phyloP scores from a whole-genome alignment of 179 eudicot species.

The Actinidia chinensis region DNA sequence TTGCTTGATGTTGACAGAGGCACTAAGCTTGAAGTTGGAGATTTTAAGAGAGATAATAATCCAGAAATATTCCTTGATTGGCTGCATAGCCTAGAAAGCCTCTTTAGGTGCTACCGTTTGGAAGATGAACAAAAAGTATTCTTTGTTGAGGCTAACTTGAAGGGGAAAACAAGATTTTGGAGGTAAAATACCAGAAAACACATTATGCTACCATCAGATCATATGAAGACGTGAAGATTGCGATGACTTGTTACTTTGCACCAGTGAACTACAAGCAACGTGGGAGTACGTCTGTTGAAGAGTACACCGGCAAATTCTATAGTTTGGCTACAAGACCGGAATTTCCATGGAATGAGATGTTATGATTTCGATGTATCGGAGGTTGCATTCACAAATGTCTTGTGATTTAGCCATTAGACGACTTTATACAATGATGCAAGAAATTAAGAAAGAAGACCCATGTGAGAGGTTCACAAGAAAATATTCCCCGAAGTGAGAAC shows the following conservation, averaged over 20 bases:
- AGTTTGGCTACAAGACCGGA: neutral
- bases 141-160: neutral
- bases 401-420: neutral
- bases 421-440: neutral
- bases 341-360: neutral
- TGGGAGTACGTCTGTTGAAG: neutral
- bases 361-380: neutral
- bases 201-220: neutral
- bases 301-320: neutral
- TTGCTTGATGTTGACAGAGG: neutral
- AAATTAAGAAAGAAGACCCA: neutral
- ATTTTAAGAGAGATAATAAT: neutral
- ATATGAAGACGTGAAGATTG: neutral
- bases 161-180: neutral
- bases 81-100: neutral
- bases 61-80: neutral
- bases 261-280: neutral
- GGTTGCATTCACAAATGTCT: neutral
- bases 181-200: constrained; percentile 2
- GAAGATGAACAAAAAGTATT: neutral
- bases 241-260: neutral
- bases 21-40: neutral
- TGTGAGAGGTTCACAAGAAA: neutral
- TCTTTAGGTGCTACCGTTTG: neutral
- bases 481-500: neutral